Evolutionary conservation across 805 yeast species (phyloP).

Genomic region (Diddensiella caesifluorescens): DNA sequence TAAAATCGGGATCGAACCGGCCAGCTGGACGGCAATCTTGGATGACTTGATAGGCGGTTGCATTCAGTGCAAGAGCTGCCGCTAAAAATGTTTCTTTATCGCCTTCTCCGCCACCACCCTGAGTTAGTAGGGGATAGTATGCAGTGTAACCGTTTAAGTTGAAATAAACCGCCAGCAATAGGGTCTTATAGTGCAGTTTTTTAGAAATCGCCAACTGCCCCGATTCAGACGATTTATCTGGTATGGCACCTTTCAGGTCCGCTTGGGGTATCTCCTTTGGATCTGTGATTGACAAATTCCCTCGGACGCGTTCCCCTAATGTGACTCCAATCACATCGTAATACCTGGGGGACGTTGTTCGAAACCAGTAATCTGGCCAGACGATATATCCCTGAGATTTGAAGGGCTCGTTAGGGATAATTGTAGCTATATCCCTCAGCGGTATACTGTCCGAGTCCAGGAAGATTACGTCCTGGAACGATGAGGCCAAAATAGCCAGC

Average conservation of each 20-base stretch:
- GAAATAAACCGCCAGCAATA: slow-evolving; percentile 59
- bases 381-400: slow-evolving; percentile 45
- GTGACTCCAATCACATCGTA: slow-evolving; percentile 61
- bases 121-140: slow-evolving; percentile 55
- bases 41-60: slow-evolving; percentile 52
- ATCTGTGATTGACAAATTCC: slow-evolving; percentile 36
- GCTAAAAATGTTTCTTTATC: slow-evolving; percentile 76
- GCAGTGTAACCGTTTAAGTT: slow-evolving; percentile 57
- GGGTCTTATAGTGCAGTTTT: slow-evolving; percentile 49
- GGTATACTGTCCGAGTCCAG: slow-evolving; percentile 78
- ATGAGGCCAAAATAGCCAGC: slow-evolving; percentile 63
- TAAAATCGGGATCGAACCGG: slow-evolving; percentile 34
- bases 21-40: slow-evolving; percentile 38
- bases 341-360: slow-evolving; percentile 70
- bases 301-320: slow-evolving; percentile 38
- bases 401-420: slow-evolving; percentile 58
- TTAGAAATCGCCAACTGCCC: slow-evolving; percentile 62
- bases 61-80: slow-evolving; percentile 57
- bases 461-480: slow-evolving; percentile 64
- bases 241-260: slow-evolving; percentile 62
- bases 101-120: slow-evolving; percentile 71
- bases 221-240: slow-evolving; percentile 64
- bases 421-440: slow-evolving; percentile 52
- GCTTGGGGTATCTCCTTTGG: slow-evolving; percentile 42
- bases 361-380: slow-evolving; percentile 90